phyloP scores from a whole-genome alignment of 495 filamentous ascomycete species.

The Margaritispora aquatica region DNA sequence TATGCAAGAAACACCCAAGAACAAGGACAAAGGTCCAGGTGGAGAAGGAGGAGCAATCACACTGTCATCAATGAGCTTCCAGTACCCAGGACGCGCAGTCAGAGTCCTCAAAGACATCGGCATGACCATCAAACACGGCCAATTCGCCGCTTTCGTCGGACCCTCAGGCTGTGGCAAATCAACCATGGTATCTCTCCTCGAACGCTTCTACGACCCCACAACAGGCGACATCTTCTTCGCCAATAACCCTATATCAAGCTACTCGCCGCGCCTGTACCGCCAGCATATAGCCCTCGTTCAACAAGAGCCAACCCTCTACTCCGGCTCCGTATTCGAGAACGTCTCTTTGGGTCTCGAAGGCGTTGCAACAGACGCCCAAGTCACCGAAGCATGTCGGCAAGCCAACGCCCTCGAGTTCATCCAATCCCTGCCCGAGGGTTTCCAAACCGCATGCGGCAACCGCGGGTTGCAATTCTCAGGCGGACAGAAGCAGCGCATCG shows the following conservation, averaged over 20 bases:
- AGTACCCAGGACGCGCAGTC: conserved; percentile 44
- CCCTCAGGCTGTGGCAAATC: conserved; percentile 57
- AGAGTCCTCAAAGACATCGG: conserved; percentile 38
- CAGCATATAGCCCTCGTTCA: conserved; percentile 42
- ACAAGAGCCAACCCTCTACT: conserved; percentile 49
- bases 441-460: conserved; percentile 43
- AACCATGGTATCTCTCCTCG: conserved; percentile 52
- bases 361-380: conserved; percentile 21
- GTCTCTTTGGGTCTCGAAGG: conserved; percentile 43
- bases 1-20: neutral
- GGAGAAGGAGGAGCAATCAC: neutral
- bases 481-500: conserved; percentile 56
- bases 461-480: conserved; percentile 52
- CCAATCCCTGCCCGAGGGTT: conserved; percentile 42
- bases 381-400: conserved; percentile 1
- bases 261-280: conserved; percentile 23
- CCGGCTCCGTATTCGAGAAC: conserved; percentile 49
- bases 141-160: conserved; percentile 56
- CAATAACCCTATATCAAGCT: conserved; percentile 35
- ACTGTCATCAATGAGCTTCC: conserved; percentile 38
- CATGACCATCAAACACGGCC: conserved; percentile 38
- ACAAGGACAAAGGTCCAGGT: neutral
- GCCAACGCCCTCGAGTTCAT: conserved; percentile 29
- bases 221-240: conserved; percentile 24
- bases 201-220: conserved; percentile 47